Base-by-base conservation (phyloP, 2,329 filamentous ascomycete species). In the Cladosporium sp. region DNA sequence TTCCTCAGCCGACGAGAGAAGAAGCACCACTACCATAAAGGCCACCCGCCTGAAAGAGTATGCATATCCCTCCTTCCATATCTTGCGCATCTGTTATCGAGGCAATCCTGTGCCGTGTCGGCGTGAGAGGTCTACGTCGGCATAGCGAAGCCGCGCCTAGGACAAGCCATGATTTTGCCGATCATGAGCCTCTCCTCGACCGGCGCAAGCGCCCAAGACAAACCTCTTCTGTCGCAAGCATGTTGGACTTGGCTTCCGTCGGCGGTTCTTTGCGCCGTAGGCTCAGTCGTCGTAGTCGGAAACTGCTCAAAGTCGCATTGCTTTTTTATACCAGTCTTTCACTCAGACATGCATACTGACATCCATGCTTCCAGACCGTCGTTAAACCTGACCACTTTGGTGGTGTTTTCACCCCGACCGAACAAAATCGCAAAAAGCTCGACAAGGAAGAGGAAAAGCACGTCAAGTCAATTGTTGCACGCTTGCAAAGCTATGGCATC, bases 1-100 rank as follows among this genome's bases (percentile, higher is more conserved):
- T 83, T 89, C 65, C 80, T 87, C 53, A 86, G 80, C 67, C 75
- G 84, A 58, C 80, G 84, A 57, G 85, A 88, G 61, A 88, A 73
- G 67, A 64, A 63, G 57, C 55, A 54, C 49, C 32, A 35, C 32
- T 4, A 33, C 30, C 32, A 35, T n/a, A 51, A 52, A 50, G 54
- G 53, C 36, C 56, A 57, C 46, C 51, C 55, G 16, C 45, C 53
- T 29, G 29, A 39, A 40, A 55, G 50, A 52, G 53, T 55, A 55
- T 47, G 49, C 41, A 45, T 41, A 51, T 38, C 7, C 18, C n/a
- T 20, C 32, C 30, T 39, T 29, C 12, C 8, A 20, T 29, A 15
- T 18, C 47, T 19, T 50, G 38, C 30, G 47, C 30, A 42, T 43
- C 16, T 20, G 18, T 50, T 38, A 42, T 42, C 29, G 25, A 18